Conservation (phyloP, 306 rosid species). For the Bauhinia variegata region DNA sequence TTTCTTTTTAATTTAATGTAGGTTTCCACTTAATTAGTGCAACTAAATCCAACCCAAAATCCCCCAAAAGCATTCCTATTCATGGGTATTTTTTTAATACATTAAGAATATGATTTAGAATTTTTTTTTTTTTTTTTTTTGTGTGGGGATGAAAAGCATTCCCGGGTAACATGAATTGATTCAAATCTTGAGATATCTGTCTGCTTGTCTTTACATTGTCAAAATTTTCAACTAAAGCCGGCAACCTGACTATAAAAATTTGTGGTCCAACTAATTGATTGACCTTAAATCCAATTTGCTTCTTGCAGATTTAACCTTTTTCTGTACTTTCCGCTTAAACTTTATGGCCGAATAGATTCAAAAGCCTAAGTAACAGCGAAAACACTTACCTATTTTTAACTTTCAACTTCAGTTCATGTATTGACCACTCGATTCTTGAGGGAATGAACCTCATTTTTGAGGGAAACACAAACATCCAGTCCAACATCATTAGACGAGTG, state of each 20-base stretch:
- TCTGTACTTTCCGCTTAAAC: conserved; percentile 49
- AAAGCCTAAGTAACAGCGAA: conserved; percentile 42
- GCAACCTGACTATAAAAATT: conserved; percentile 30
- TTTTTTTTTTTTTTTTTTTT: no score
- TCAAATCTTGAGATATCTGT: conserved; percentile 13
- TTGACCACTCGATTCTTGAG: conserved; percentile 38
- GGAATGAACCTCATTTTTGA: conserved; percentile 32
- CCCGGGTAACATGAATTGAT: conserved; percentile 24
- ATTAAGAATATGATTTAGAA: no score
- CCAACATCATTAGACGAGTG: conserved; percentile 29
- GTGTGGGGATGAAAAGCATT: no score
- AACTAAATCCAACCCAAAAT: neutral
- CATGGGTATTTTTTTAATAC: no score
- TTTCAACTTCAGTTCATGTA: conserved; percentile 35
- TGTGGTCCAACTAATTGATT: conserved; percentile 55
- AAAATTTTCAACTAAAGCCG: conserved; percentile 33
- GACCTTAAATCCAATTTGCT: conserved; percentile 52
- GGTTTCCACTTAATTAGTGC: conserved; percentile 1
- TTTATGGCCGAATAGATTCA: conserved; percentile 35
- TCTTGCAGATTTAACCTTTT: conserved; percentile 28
- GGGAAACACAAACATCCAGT: conserved; percentile 26
- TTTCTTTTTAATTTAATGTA: neutral
- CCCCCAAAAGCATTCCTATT: conserved; percentile 26
- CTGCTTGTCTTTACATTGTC: conserved; percentile 38
- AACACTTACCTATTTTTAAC: conserved; percentile 45